phyloP scores from a whole-genome alignment of 805 yeast genomes.

The Isabelozyma heimii region DNA sequence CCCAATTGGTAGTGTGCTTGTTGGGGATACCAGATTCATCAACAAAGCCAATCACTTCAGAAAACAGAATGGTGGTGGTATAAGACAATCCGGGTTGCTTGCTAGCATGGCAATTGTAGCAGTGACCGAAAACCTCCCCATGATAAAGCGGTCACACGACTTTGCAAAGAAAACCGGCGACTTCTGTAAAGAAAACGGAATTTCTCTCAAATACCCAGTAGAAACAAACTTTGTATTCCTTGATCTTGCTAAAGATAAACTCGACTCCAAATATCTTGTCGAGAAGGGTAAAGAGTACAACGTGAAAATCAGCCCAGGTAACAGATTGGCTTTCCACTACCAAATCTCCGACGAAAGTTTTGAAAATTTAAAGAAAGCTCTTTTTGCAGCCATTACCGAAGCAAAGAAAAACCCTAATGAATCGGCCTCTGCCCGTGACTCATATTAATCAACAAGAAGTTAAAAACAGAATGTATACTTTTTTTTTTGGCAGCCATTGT shows the following conservation, averaged over 20 bases:
- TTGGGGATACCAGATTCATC: conserved; percentile 27
- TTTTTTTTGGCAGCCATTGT: background rate
- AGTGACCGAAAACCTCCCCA: conserved; percentile 36
- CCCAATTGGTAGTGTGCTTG: conserved; percentile 43
- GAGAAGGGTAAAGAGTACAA: conserved; percentile 52
- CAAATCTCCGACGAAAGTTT: conserved; percentile 27
- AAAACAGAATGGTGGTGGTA: conserved; percentile 45
- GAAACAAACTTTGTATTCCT: conserved; percentile 42
- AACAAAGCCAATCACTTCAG: conserved; percentile 43
- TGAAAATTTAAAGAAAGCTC: conserved; percentile 36
- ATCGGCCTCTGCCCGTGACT: no score
- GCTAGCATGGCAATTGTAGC: conserved; percentile 42
- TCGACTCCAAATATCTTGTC: conserved; percentile 23
- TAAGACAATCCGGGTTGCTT: conserved; percentile 40
- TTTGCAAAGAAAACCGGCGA: conserved; percentile 33
- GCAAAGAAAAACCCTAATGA: conserved; percentile 49
- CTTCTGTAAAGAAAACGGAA: conserved; percentile 26
- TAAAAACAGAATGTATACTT: no score
- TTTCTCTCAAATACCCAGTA: conserved; percentile 33
- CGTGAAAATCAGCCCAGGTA: conserved; percentile 59
- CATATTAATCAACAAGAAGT: background rate
- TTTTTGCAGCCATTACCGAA: conserved; percentile 52
- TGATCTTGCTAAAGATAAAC: conserved; percentile 27
- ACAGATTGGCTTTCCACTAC: conserved; percentile 36
- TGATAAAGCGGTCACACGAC: conserved; percentile 30